Evolutionary conservation across 495 filamentous ascomycete genomes (phyloP).

Genomic region (Margaritispora aquatica): DNA sequence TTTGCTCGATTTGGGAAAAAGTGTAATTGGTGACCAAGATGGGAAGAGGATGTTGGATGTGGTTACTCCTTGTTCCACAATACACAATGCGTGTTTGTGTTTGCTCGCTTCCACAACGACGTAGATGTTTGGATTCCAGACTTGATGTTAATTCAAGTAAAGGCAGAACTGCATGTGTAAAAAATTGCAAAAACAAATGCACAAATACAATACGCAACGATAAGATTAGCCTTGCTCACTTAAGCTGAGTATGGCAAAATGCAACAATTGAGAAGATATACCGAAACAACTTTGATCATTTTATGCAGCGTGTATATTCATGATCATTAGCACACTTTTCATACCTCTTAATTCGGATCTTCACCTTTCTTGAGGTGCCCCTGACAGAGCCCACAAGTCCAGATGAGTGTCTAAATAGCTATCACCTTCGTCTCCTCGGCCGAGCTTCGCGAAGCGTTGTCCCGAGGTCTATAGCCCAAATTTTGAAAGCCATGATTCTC

Average conservation of each 20-base stretch:
- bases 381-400: neutral
- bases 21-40: too few relatives aligned
- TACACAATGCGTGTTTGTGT: neutral
- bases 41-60: too few relatives aligned
- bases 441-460: neutral
- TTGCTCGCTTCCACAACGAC: neutral
- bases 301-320: neutral
- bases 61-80: neutral
- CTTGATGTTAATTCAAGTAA: too few relatives aligned
- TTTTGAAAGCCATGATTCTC: neutral
- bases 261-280: too few relatives aligned
- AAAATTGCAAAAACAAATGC: too few relatives aligned
- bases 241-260: neutral
- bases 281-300: neutral
- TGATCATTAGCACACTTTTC: neutral
- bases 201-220: too few relatives aligned
- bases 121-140: too few relatives aligned
- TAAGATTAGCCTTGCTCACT: too few relatives aligned
- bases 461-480: neutral
- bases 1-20: too few relatives aligned
- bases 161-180: too few relatives aligned
- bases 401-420: too few relatives aligned
- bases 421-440: neutral
- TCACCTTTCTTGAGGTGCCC: neutral
- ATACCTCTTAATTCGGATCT: neutral